A percentile compares a stretch with the other conserved stretches of the same genome.
phyloP scores from a whole-genome alignment of 768 basidiomycete species.

The Terana coerulea region DNA sequence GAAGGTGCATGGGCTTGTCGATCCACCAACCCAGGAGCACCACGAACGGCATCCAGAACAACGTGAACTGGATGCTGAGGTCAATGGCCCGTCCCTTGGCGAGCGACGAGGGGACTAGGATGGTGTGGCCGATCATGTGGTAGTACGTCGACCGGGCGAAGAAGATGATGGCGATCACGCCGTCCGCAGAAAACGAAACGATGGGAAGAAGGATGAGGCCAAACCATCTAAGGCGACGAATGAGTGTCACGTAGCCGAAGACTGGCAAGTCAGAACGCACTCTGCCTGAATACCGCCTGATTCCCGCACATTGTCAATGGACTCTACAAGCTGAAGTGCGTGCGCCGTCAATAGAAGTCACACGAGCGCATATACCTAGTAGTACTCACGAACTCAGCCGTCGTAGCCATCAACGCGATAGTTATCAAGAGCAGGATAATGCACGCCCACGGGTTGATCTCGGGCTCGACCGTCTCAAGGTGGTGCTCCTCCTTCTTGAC shows the following conservation, averaged over 20 bases:
- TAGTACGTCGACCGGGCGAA: conserved; percentile 45
- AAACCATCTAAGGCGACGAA: conserved; percentile 49
- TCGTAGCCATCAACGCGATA: conserved; percentile 61
- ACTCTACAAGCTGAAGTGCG: conserved; percentile 52
- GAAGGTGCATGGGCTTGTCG: conserved; percentile 52
- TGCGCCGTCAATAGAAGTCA: background rate
- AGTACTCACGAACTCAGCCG: conserved; percentile 62
- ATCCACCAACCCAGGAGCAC: conserved; percentile 69
- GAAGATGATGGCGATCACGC: conserved; percentile 53
- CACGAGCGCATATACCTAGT: background rate
- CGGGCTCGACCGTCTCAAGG: conserved; percentile 45
- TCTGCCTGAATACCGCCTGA: conserved; percentile 44
- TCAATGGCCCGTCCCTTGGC: conserved; percentile 72
- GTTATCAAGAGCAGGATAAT: conserved; percentile 46
- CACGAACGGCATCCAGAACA: conserved; percentile 78
- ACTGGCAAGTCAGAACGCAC: conserved; percentile 31
- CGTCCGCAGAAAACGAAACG: conserved; percentile 73
- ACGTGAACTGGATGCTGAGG: conserved; percentile 70
- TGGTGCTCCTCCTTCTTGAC: conserved; percentile 32
- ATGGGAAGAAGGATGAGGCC: conserved; percentile 69
- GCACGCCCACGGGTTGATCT: conserved; percentile 62
- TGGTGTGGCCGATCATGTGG: conserved; percentile 36
- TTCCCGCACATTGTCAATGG: conserved; percentile 52
- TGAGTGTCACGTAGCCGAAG: background rate
- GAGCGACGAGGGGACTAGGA: conserved; percentile 46